Base-by-base conservation (phyloP, 768 basidiomycete species). In the Boletellus emodensis region DNA sequence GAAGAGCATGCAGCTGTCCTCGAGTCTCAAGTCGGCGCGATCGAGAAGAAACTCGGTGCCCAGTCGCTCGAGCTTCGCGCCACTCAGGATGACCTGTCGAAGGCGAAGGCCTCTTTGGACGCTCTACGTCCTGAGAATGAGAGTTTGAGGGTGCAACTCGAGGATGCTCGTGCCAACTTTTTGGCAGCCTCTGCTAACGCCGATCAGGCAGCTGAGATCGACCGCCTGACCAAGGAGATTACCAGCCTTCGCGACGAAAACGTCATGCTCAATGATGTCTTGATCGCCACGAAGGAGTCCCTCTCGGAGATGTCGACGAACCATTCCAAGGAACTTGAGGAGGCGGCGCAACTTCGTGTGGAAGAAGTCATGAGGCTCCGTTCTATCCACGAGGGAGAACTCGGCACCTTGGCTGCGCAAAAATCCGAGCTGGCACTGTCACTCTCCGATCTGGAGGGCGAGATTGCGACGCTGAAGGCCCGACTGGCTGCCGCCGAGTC, bases 11-110 rank as follows among this genome's bases (percentile, higher is more conserved):
- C 77, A 34, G 76, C 76, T n/a, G 57, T 66, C 5, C 72, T 87
- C 15, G 83, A 85, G 48, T 75, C 75, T 15, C 76, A 86, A 57
- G 71, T 79, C 36, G 73, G 75, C 46, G 65, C 64, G 0, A 68
- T 84, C 18, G 81, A 83, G 68, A 90, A 90, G 71, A 77, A 79
- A 60, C 75, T 87, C 44, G 72, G 72, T 47, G 78, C 70, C 44
- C 73, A 85, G 54, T 80, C 71, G 49, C 71, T 91, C 28, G 88
- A 92, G 57, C 78, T 93, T 38, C 90, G 85, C 61, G 91, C 90
- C 13, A 90, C 91, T 0, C 82, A 85, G 60, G 90, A 93, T 54
- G 90, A 92, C 64, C 81, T 94, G 33, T 61, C 75, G 3, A 92
- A 90, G 72, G 76, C 86, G 6, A 92, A 93, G 65, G 62, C 78